phyloP scores from a whole-genome alignment of 176 grass and related monocot species.

The Metroxylon sagu region DNA sequence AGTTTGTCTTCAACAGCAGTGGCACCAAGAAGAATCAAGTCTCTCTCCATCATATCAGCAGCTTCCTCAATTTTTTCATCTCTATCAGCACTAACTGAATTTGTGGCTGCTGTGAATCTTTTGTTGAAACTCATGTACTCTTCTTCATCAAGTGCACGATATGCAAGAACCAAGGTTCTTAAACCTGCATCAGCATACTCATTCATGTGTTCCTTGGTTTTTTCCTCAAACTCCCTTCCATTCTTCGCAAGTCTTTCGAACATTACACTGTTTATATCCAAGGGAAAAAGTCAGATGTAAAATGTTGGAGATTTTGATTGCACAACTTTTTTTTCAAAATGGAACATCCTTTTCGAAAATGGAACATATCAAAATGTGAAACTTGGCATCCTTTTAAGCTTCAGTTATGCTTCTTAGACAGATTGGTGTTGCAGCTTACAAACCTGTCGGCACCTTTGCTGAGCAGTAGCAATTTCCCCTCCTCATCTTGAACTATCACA shows the following conservation, averaged over 20 bases:
- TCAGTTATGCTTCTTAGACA: no score
- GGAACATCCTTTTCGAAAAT: no score
- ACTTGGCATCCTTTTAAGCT: no score
- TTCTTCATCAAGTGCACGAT: slow-evolving; percentile 49
- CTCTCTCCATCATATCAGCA: slow-evolving; percentile 18
- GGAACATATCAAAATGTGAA: no score
- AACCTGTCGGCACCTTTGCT: slow-evolving; percentile 94
- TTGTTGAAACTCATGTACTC: slow-evolving; percentile 54
- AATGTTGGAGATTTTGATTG: no score
- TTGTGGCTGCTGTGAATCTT: slow-evolving; percentile 58
- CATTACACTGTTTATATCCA: slow-evolving; percentile 56
- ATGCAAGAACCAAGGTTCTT: slow-evolving; percentile 79
- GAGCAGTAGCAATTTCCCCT: slow-evolving; percentile 58
- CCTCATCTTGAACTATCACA: slow-evolving; percentile 59
- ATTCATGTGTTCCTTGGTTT: slow-evolving; percentile 70
- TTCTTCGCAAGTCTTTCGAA: slow-evolving; percentile 60
- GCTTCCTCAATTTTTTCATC: slow-evolving; percentile 29
- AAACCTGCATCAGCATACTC: slow-evolving; percentile 84
- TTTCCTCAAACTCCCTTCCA: slow-evolving; percentile 31
- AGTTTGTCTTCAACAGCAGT: slow-evolving; percentile 23
- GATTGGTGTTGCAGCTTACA: not conserved
- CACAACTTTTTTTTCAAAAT: no score
- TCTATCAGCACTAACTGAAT: slow-evolving; percentile 49
- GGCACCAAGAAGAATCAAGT: slow-evolving; percentile 22
- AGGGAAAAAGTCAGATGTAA: no score